Percentiles rank a stretch among this genome's conserved stretches.
Evolutionary conservation across 495 filamentous ascomycete species (phyloP).

Genomic region (Apiosordaria backusii): DNA sequence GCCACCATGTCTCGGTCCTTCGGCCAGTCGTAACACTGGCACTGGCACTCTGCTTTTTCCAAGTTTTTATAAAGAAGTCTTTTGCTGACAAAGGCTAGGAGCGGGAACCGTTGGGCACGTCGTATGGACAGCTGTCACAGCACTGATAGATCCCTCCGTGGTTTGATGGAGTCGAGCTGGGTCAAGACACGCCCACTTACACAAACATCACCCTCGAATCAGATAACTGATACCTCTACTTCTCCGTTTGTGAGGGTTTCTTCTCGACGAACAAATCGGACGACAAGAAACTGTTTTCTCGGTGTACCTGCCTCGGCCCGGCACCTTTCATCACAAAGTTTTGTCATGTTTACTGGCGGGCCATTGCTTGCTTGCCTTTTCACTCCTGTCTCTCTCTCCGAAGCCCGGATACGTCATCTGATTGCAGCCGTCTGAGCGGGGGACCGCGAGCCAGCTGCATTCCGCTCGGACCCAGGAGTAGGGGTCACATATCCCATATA

Average conservation of each 20-base stretch:
- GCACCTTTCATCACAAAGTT: not conserved
- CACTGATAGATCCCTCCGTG: not conserved
- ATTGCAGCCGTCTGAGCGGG: not conserved
- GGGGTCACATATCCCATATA: not conserved
- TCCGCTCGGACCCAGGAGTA: constrained; percentile 1
- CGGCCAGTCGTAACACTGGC: constrained; percentile 4
- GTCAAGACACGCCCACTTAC: not conserved
- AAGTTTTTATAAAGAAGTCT: not conserved
- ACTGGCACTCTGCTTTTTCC: not conserved
- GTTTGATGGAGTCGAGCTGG: not conserved
- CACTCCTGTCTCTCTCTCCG: not conserved
- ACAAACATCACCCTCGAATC: not conserved
- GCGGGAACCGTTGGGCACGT: not conserved
- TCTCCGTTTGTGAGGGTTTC: not conserved
- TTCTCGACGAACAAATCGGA: not conserved
- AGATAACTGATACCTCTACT: not conserved
- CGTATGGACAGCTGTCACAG: too few relatives aligned
- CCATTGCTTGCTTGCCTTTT: not conserved
- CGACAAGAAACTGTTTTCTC: not conserved
- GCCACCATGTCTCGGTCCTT: not conserved
- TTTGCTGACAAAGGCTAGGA: not conserved
- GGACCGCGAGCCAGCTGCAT: not conserved
- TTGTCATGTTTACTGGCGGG: not conserved
- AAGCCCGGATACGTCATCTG: constrained; percentile 2
- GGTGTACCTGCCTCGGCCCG: not conserved